These are phyloP conservation scores for Phyllostachys edulis DNA, from an alignment of 176 grass and related monocot species.

Conservation along the genomic window DNA sequence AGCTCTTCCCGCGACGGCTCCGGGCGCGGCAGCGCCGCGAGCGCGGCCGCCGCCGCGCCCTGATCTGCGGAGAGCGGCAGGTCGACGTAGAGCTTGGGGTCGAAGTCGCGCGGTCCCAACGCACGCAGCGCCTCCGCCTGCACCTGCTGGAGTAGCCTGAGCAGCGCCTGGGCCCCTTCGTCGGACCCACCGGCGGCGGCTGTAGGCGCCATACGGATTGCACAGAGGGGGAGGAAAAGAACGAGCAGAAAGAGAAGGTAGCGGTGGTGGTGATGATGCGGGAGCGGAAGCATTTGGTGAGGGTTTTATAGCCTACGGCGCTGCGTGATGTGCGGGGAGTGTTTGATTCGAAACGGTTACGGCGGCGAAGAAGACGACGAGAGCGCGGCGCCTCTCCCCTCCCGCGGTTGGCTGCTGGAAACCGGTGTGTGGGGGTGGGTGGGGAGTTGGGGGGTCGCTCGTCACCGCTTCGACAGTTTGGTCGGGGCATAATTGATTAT, in stretches of 20 bases:
- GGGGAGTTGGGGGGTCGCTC: no score
- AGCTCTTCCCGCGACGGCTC: slow-evolving; percentile 36
- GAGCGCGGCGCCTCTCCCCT: not conserved
- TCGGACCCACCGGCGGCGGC: not conserved
- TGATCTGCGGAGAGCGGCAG: slow-evolving; percentile 61
- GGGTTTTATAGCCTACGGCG: not conserved
- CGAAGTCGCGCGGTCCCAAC: slow-evolving; percentile 58
- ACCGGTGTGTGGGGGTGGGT: not conserved
- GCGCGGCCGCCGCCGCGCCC: slow-evolving; percentile 40
- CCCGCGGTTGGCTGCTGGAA: not conserved
- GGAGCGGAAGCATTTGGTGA: slow-evolving; percentile 5
- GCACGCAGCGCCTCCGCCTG: slow-evolving; percentile 59
- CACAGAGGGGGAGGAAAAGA: not conserved
- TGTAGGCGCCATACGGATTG: not conserved
- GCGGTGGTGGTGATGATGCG: not conserved
- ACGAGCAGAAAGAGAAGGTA: not conserved
- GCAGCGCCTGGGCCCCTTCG: slow-evolving; percentile 34
- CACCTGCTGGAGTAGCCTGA: slow-evolving; percentile 72
- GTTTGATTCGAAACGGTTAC: not conserved
- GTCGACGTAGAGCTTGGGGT: slow-evolving; percentile 89
- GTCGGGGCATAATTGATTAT: no score
- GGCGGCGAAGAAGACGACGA: not conserved
- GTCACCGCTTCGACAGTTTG: no score
- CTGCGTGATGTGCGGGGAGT: not conserved
- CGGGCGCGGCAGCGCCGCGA: slow-evolving; percentile 29